Percentiles rank a stretch among this genome's conserved stretches.
Evolutionary conservation across 768 basidiomycete genomes (phyloP).

Genomic region (Auricularia cornea): DNA sequence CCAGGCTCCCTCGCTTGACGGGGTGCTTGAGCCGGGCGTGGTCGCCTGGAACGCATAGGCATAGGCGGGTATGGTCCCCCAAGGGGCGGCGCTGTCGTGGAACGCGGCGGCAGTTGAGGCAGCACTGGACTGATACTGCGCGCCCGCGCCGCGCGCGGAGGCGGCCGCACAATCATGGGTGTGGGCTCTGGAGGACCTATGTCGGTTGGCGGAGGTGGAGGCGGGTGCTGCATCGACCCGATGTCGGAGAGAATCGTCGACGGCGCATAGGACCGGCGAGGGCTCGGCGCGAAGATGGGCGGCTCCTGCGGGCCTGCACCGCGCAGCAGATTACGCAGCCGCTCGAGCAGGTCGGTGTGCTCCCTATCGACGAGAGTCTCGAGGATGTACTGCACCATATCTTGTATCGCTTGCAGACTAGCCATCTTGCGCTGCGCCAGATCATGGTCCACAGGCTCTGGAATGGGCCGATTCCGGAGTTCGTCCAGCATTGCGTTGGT

Average conservation of each 20-base stretch:
- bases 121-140: not conserved
- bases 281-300: not conserved
- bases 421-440: conserved; percentile 22
- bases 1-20: too few species aligned
- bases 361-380: conserved; percentile 3
- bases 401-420: conserved; percentile 25
- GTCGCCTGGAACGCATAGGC: too few species aligned
- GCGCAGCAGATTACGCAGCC: conserved; percentile 3
- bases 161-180: not conserved
- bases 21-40: too few species aligned
- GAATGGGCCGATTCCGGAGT: conserved; percentile 40
- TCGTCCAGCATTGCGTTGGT: conserved; percentile 57
- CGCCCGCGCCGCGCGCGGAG: not conserved
- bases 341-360: not conserved
- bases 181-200: not conserved
- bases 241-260: not conserved
- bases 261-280: not conserved
- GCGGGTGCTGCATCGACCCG: not conserved
- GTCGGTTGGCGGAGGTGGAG: not conserved
- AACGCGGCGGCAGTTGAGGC: not conserved
- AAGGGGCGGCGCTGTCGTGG: not conserved
- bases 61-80: not conserved
- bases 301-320: conserved; percentile 1
- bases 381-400: conserved; percentile 15
- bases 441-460: conserved; percentile 33